Evolutionary conservation across 1,284 basidiomycete species (phyloP).

Genomic region (Austroboletus niveus): DNA sequence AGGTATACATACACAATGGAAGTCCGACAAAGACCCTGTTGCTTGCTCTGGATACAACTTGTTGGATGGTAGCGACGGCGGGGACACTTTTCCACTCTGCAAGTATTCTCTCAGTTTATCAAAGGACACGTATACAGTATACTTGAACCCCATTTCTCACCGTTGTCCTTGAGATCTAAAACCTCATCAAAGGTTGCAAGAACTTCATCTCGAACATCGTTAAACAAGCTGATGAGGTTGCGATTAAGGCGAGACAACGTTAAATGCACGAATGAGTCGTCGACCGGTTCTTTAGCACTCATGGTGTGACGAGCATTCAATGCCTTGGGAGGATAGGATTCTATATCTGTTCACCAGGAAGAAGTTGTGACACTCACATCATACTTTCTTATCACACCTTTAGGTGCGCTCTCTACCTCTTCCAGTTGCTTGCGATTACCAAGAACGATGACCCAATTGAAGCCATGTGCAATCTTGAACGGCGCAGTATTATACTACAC

Average conservation of each 20-base stretch:
- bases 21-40: constrained; percentile 41
- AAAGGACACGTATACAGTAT: too few relatives aligned
- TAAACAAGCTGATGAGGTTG: constrained; percentile 26
- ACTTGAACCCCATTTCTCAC: constrained; percentile 1
- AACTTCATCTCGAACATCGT: constrained; percentile 35
- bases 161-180: constrained; percentile 12
- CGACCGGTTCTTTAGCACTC: too few relatives aligned
- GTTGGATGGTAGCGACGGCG: constrained; percentile 12
- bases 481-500: not conserved
- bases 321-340: not conserved
- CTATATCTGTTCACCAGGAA: not conserved
- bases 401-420: not conserved
- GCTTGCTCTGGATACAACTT: constrained; percentile 32
- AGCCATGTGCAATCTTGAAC: not conserved
- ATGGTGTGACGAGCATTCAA: too few relatives aligned
- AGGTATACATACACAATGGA: constrained; percentile 32
- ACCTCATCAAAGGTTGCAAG: constrained; percentile 26
- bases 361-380: not conserved
- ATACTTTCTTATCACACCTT: not conserved
- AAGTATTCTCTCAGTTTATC: not conserved
- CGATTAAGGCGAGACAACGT: constrained; percentile 27
- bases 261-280: constrained; percentile 17
- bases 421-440: not conserved
- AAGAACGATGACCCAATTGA: not conserved
- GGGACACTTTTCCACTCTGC: constrained; percentile 30